A percentile compares a stretch with the other conserved stretches of the same genome.
phyloP scores from a whole-genome alignment of 1,139 yeast genomes.

The Blastobotrys petasosporus region DNA sequence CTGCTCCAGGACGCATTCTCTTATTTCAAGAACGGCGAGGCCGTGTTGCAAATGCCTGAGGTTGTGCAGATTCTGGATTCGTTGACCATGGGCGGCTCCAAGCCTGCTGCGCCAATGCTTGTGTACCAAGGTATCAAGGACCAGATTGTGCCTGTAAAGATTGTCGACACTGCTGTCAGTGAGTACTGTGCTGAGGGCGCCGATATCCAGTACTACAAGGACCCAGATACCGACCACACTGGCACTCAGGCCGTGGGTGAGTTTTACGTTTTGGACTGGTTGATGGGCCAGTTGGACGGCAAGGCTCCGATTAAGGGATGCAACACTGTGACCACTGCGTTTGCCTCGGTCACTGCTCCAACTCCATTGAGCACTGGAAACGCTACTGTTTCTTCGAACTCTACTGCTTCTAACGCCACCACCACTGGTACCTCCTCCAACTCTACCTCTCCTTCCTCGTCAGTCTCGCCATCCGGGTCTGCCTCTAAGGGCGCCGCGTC shows the following conservation, averaged over 20 bases:
- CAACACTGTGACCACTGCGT: conserved; percentile 8
- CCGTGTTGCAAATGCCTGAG: conserved; percentile 13
- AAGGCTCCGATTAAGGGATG: conserved; percentile 8
- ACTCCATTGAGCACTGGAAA: neutral
- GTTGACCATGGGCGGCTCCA: conserved; percentile 16
- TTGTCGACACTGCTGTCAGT: conserved; percentile 20
- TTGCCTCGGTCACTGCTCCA: neutral
- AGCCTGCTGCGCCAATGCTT: conserved; percentile 24
- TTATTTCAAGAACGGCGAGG: conserved; percentile 21
- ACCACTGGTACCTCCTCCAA: neutral
- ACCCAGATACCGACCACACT: conserved; percentile 18
- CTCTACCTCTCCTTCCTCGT: neutral
- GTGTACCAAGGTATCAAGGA: conserved; percentile 29
- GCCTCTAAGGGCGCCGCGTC: neutral
- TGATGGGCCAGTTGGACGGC: conserved; percentile 15
- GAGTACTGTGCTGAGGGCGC: conserved; percentile 27
- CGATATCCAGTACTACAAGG: conserved; percentile 22
- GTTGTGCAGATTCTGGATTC: conserved; percentile 11
- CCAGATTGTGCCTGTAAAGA: conserved; percentile 20
- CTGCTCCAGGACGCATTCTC: conserved; percentile 19
- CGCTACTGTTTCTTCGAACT: neutral
- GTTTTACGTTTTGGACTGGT: conserved; percentile 18
- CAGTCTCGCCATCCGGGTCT: too few relatives aligned
- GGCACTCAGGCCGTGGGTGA: conserved; percentile 15
- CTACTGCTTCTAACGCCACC: neutral